Evolutionary conservation across 176 grass and related monocot species (phyloP), one percentile per base, ranked within the genome.

Genomic region (Bonia amplexicaulis): DNA sequence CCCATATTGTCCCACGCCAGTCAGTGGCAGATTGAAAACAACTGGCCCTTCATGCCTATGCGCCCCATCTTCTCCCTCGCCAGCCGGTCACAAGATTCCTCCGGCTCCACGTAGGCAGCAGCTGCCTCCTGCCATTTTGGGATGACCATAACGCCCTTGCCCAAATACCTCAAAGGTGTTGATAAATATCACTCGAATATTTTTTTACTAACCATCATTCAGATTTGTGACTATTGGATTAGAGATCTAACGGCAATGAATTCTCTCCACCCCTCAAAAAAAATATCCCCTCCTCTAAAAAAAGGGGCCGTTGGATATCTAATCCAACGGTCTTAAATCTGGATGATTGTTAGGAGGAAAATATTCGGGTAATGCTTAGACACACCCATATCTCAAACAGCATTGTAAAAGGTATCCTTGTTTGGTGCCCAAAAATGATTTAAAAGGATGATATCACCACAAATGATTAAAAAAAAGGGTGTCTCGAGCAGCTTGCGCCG

Each of bases 51-150:
- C 65, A 60, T 86, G 84, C 48, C 73, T 67, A 78, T 67, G 73
- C 66, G 27, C 66, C 5, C 65, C 46, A 51, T 86, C 52, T 73
- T 79, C 73, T 73, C 40, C 74, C 12, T n/a, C 6, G 2, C 40
- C 67, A 44, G 71, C 57, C 9, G 35, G 71, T 66, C 9, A 41
- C 37, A 73, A 73, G 73, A 73, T 66, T 86, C 88, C 6, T 68
- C 11, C 68, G 19, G 55, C 55, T n/a, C 3, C 55, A n/a, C 15
- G 0, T 9, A 11, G 55, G 33, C 3, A 10, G 27, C 52, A 22
- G 76, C 76, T 3, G 57, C 25, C 35, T 20, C 71, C 45, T 16
- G 26, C 9, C 71, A 40, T 12, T 49, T 39, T 22, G 37, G 59
- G 41, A 14, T 80, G 74, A 44, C 85, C 13, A 54, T 3, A 84